Evolutionary conservation across 2,329 filamentous ascomycete species (phyloP).

Genomic region (Fusarium sp.): DNA sequence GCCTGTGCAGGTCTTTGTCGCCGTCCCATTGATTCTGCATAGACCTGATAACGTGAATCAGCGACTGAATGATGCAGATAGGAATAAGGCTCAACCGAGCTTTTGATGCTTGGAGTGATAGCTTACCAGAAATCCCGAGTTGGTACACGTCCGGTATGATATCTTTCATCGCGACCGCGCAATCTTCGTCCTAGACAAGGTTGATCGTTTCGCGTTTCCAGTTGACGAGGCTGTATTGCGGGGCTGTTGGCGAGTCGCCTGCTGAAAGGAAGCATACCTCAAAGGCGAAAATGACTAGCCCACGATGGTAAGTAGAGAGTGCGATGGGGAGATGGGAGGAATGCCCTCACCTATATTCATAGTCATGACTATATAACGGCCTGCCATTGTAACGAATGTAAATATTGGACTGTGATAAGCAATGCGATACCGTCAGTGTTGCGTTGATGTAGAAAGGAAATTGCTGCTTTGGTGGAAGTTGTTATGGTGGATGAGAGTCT

Average conservation of each 20-base stretch:
- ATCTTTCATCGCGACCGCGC: background rate
- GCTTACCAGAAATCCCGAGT: constrained; percentile 23
- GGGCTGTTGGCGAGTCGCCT: constrained; percentile 1
- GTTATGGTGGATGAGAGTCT: background rate
- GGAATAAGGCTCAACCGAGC: too few relatives aligned
- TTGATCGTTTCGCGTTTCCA: constrained; percentile 27
- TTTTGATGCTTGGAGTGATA: background rate
- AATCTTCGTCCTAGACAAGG: constrained; percentile 26
- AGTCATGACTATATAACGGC: background rate
- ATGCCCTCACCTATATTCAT: constrained; percentile 13
- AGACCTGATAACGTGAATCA: background rate
- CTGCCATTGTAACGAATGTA: background rate
- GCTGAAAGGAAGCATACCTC: constrained; percentile 29
- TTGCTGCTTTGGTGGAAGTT: background rate
- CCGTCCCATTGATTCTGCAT: constrained; percentile 12
- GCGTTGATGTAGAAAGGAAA: background rate
- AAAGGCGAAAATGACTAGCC: constrained; percentile 22
- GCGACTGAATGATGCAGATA: background rate
- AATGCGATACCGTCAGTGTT: background rate
- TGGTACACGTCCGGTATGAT: background rate
- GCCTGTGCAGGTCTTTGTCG: constrained; percentile 5
- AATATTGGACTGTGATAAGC: background rate
- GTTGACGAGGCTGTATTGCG: constrained; percentile 17
- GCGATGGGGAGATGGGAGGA: background rate
- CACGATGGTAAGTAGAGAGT: background rate